Evolutionary conservation across 1,139 yeast species (phyloP), one percentile per base, ranked within the genome.

Genomic region (Sugiyamaella xylanicola): DNA sequence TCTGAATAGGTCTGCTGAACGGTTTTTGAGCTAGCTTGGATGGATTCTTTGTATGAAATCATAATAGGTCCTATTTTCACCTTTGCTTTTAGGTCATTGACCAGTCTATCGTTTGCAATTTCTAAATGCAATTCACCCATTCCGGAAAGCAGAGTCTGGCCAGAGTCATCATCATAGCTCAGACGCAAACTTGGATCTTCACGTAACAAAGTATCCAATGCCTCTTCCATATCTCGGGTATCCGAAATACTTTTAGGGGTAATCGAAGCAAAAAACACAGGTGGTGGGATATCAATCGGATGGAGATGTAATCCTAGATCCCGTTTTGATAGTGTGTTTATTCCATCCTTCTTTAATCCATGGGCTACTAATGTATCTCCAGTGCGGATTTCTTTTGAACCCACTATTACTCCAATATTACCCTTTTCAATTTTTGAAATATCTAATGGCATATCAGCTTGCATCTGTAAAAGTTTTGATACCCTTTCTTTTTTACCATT

Each of bases 71-170:
- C 91, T 51, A 91, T 78, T 49, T 85, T 84, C 0, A 88, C 87
- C 57, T 85, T 84, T 1, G 96, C 97, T 68, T 86, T 86, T 79
- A 92, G 79, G 59, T 90, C 96, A 53, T 82, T 82, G 19, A 86
- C 74, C 51, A 93, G 77, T 56, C 97, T 77, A 63, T 90, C 95
- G 54, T 80, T 79, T 1, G 95, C 87, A 62, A 93, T 91, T 63
- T 93, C 98, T 54, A 93, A 77, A 71, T 93, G 99, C 52, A 93
- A 76, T 54, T 91, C 97, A 16, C 98, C 99, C 97, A 93, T 91
- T 2, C 99, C 99, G 52, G 96, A 84, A 36, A 93, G 71, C 27
- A 91, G 77, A 0, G 91, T 85, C 71, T 93, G 97, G 0, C 96
- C 97, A 56, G 88, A 77, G 59, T 92, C 97, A 61, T 88, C 96